Conservation (phyloP, 1,284 basidiomycete species). For the Pterula multifida region DNA sequence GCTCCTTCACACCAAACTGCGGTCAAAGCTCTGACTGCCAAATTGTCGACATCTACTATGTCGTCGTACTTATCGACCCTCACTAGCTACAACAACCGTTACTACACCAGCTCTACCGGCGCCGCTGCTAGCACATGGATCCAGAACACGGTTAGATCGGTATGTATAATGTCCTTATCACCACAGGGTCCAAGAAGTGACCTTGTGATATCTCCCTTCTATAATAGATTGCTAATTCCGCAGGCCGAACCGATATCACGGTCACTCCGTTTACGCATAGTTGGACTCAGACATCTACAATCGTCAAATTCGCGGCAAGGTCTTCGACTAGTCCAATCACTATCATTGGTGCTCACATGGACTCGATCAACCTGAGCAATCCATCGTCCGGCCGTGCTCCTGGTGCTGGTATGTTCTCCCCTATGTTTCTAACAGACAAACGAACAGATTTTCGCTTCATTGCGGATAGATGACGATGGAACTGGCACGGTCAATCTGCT, state of each 20-base stretch:
- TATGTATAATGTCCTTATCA: conserved; percentile 10
- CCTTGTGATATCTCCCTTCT: neutral
- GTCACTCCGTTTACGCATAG: conserved; percentile 46
- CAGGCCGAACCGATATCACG: conserved; percentile 28
- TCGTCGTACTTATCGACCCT: conserved; percentile 23
- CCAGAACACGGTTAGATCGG: conserved; percentile 20
- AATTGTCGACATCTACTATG: conserved; percentile 29
- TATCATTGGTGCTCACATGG: conserved; percentile 56
- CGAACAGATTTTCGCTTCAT: neutral
- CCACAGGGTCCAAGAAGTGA: neutral
- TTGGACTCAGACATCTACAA: conserved; percentile 57
- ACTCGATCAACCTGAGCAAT: conserved; percentile 40
- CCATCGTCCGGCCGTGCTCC: conserved; percentile 39
- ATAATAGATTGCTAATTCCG: conserved; percentile 23
- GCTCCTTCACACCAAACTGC: conserved; percentile 25
- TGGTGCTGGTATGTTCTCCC: conserved; percentile 24
- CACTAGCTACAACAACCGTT: conserved; percentile 33
- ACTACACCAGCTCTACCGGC: conserved; percentile 30
- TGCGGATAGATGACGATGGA: conserved; percentile 61
- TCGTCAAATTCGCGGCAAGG: conserved; percentile 36
- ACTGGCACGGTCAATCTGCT: conserved; percentile 58
- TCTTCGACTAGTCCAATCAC: conserved; percentile 28
- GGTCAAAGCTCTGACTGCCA: conserved; percentile 25
- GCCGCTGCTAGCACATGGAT: conserved; percentile 27
- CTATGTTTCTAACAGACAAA: neutral